A percentile compares a stretch with the other conserved stretches of the same genome.
phyloP scores from a whole-genome alignment of 1,139 yeast species.

The Protomyces inouyei region DNA sequence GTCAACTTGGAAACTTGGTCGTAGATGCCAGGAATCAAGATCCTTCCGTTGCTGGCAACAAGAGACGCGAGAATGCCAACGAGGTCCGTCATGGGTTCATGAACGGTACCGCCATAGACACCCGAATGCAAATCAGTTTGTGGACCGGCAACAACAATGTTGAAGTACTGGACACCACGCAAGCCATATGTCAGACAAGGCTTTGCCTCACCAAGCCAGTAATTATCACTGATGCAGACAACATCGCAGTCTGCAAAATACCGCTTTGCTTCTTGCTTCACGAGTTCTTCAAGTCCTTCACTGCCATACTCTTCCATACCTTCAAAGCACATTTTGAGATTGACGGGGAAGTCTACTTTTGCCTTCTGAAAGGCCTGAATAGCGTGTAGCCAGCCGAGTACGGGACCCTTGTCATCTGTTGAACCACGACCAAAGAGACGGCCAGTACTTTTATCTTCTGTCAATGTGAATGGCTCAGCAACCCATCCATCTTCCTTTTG shows the following conservation, averaged over 20 bases:
- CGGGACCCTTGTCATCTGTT: slow-evolving; percentile 98
- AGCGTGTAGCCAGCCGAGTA: slow-evolving; percentile 91
- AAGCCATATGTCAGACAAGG: slow-evolving; percentile 97
- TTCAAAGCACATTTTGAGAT: slow-evolving; percentile 86
- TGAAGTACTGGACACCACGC: slow-evolving; percentile 94
- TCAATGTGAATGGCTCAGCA: slow-evolving; percentile 79
- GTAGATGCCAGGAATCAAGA: slow-evolving; percentile 76
- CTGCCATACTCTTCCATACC: slow-evolving; percentile 99
- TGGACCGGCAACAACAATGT: slow-evolving; percentile 70
- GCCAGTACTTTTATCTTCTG: slow-evolving; percentile 49
- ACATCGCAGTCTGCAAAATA: slow-evolving; percentile 88
- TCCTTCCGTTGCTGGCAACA: slow-evolving; percentile 70
- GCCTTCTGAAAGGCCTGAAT: slow-evolving; percentile 83
- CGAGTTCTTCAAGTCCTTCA: slow-evolving; percentile 77
- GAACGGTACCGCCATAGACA: slow-evolving; percentile 92
- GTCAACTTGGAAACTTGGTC: slow-evolving; percentile 96
- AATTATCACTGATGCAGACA: slow-evolving; percentile 93
- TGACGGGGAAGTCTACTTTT: slow-evolving; percentile 86
- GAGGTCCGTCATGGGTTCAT: slow-evolving; percentile 96
- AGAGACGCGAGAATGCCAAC: slow-evolving; percentile 62
- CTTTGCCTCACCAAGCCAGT: slow-evolving; percentile 94
- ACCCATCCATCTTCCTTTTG: slow-evolving; percentile 88
- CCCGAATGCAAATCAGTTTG: slow-evolving; percentile 98
- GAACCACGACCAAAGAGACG: slow-evolving; percentile 82
- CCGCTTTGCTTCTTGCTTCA: slow-evolving; percentile 66